A percentile compares a stretch with the other conserved stretches of the same genome.
These are phyloP conservation scores for Yarrowia divulgata DNA, from an alignment of 805 yeast genomes.

Conservation along the genomic window DNA sequence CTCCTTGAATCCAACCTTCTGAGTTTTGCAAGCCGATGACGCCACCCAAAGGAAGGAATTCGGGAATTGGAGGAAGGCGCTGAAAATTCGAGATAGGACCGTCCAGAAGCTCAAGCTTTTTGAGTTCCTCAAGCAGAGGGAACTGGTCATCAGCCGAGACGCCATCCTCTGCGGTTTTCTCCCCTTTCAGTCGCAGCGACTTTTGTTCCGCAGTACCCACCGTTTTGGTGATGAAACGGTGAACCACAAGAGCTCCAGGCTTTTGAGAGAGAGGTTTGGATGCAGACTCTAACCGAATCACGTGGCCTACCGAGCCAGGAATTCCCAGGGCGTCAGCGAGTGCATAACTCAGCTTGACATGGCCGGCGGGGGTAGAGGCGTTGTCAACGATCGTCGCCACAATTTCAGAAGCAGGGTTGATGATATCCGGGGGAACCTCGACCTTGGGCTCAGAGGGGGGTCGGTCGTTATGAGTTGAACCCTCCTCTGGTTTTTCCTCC, in stretches of 20 bases:
- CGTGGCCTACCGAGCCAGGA: slow-evolving; percentile 59
- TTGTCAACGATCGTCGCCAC: slow-evolving; percentile 58
- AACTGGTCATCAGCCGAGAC: slow-evolving; percentile 42
- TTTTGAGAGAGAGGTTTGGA: slow-evolving; percentile 48
- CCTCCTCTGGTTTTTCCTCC: slow-evolving; percentile 14
- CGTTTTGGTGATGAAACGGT: slow-evolving; percentile 58
- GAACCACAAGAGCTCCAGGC: slow-evolving; percentile 56
- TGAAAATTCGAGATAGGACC: slow-evolving; percentile 56
- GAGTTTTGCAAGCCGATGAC: slow-evolving; percentile 58
- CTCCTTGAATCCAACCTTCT: slow-evolving; percentile 54
- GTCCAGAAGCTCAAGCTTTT: slow-evolving; percentile 41
- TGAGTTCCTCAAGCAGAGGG: slow-evolving; percentile 28
- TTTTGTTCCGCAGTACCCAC: slow-evolving; percentile 37
- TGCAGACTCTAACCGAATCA: slow-evolving; percentile 61
- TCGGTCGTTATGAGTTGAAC: slow-evolving; percentile 1
- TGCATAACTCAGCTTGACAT: slow-evolving; percentile 61
- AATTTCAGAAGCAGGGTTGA: slow-evolving; percentile 52
- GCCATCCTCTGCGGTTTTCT: background rate
- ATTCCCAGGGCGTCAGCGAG: slow-evolving; percentile 65
- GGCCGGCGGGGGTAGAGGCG: slow-evolving; percentile 49
- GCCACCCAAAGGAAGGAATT: slow-evolving; percentile 66
- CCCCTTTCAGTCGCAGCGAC: slow-evolving; percentile 12
- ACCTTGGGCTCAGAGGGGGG: slow-evolving; percentile 18
- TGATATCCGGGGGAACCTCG: slow-evolving; percentile 20
- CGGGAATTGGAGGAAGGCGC: slow-evolving; percentile 60